Conservation (phyloP, 352 stramenopile species). For the Phytophthora fragariaefolia region DNA sequence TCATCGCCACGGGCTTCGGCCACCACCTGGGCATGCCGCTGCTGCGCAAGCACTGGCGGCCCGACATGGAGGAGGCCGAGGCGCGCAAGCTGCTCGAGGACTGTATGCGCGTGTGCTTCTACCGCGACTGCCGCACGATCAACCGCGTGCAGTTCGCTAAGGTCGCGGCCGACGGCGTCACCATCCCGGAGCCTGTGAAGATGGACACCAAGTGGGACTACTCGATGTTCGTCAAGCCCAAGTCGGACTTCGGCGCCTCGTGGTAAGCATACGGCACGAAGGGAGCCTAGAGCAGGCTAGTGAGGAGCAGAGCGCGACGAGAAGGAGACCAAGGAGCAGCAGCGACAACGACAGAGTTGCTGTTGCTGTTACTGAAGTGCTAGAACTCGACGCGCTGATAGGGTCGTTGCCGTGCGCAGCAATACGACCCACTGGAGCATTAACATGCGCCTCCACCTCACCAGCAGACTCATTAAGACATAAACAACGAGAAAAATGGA, state of each 20-base stretch:
- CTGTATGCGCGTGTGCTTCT: conserved; percentile 98
- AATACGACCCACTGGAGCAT: conserved; percentile 10
- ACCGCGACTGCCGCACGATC: conserved; percentile 98
- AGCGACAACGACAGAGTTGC: neutral
- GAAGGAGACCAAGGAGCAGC: neutral
- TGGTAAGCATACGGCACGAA: conserved; percentile 61
- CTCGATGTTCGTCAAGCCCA: conserved; percentile 86
- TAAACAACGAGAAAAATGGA: conserved; percentile 16
- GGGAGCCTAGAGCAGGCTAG: conserved; percentile 5
- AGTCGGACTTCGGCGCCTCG: conserved; percentile 89
- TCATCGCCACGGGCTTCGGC: conserved; percentile 98
- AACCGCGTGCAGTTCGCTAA: conserved; percentile 98
- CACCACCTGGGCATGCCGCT: conserved; percentile 97
- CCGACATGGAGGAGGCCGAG: conserved; percentile 94
- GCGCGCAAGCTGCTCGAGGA: conserved; percentile 95
- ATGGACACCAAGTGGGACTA: conserved; percentile 96
- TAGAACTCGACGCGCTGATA: neutral
- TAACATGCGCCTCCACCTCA: neutral
- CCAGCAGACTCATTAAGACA: conserved; percentile 18
- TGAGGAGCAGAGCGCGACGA: neutral
- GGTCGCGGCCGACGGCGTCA: conserved; percentile 87
- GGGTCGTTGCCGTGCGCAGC: neutral
- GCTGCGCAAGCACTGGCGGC: conserved; percentile 94
- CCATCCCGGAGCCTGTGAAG: conserved; percentile 95
- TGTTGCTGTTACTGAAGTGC: conserved; percentile 1